A percentile compares a stretch with the other conserved stretches of the same genome.
Evolutionary conservation across 176 grass and related monocot genomes (phyloP).

Genomic region (Carex littledalei): DNA sequence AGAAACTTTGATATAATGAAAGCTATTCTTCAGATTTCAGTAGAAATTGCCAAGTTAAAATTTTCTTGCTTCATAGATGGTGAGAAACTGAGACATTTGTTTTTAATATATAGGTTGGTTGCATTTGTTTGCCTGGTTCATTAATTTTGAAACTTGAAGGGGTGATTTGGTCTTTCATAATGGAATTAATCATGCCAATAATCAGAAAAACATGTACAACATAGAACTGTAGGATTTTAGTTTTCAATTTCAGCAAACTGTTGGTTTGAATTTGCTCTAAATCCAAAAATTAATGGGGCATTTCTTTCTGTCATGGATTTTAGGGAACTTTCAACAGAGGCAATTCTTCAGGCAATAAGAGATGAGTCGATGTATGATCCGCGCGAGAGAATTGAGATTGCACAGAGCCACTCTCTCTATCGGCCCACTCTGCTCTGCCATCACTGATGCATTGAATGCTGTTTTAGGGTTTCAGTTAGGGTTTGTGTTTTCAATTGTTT

Average conservation of each 20-base stretch:
- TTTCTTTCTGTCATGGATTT: conserved; percentile 20
- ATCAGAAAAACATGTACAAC: not conserved
- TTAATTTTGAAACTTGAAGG: not conserved
- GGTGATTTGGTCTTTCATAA: not conserved
- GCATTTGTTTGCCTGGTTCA: not conserved
- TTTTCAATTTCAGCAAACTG: not conserved
- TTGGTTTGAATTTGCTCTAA: not conserved
- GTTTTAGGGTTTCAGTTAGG: not conserved
- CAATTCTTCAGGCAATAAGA: conserved; percentile 93
- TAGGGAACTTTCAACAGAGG: conserved; percentile 64
- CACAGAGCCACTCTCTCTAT: conserved; percentile 69
- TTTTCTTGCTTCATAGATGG: not conserved
- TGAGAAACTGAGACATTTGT: not conserved
- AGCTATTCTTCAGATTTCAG: not conserved
- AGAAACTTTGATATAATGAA: not conserved
- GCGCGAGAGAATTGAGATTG: conserved; percentile 91
- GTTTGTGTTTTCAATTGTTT: conserved; percentile 1
- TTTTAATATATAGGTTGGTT: not conserved
- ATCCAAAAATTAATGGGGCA: not conserved
- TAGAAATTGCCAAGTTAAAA: not conserved
- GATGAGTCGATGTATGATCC: conserved; percentile 98
- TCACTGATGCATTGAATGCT: not conserved
- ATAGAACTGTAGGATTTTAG: not conserved
- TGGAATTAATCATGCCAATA: not conserved
- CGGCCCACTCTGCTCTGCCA: conserved; percentile 74